Percentiles rank a stretch among this genome's conserved stretches.
Conservation (phyloP, 257 asterid species). For the Cordia subcordata region DNA sequence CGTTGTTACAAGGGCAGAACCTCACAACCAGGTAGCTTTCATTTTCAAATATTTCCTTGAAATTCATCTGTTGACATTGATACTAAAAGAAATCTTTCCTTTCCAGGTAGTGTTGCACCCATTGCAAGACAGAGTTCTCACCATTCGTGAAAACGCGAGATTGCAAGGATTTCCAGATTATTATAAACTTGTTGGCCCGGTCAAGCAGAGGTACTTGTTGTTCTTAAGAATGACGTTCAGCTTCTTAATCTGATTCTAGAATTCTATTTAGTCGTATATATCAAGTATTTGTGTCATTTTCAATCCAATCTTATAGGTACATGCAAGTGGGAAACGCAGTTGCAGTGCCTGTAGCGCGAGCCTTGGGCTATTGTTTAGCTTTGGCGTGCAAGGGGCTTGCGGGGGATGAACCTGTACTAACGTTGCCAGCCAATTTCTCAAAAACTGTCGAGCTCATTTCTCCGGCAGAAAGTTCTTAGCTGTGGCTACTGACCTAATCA, state of each 20-base stretch:
- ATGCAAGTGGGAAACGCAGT: conserved; percentile 91
- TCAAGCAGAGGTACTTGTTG: conserved; percentile 55
- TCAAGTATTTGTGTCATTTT: not conserved
- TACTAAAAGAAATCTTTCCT: not conserved
- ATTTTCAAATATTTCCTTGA: not conserved
- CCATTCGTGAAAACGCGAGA: conserved; percentile 83
- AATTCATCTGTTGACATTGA: not conserved
- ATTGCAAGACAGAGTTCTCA: conserved; percentile 61
- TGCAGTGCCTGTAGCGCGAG: conserved; percentile 83
- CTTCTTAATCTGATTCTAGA: too few species aligned
- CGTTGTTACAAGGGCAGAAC: conserved; percentile 83
- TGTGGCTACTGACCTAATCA: too few species aligned
- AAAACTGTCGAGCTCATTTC: not conserved
- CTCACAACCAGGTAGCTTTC: conserved; percentile 67
- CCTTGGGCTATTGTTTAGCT: conserved; percentile 60
- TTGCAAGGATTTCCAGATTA: conserved; percentile 91
- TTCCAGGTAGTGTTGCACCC: conserved; percentile 68
- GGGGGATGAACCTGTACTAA: conserved; percentile 29
- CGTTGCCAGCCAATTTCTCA: conserved; percentile 47
- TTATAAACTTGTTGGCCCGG: conserved; percentile 63
- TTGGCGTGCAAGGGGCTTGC: conserved; percentile 38
- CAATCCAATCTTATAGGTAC: conserved; percentile 32
- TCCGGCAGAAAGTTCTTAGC: too few species aligned
- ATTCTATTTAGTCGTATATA: not conserved
- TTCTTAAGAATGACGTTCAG: not conserved